Percentiles rank a stretch among this genome's conserved stretches.
phyloP scores from a whole-genome alignment of 75 land plant genomes.

The Isoetes taiwanensis region DNA sequence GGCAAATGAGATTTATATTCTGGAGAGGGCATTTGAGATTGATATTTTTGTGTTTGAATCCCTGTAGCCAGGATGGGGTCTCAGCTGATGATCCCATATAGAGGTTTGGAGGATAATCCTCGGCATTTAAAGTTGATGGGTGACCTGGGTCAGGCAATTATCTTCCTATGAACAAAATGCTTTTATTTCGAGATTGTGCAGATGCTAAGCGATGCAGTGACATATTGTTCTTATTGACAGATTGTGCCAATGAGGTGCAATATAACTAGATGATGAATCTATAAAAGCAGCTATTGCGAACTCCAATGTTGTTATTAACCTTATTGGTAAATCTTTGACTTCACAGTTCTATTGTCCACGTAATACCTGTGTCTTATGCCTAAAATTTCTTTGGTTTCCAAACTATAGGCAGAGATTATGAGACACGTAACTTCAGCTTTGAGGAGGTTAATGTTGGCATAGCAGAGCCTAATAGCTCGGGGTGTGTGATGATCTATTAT shows the following conservation, averaged over 20 bases:
- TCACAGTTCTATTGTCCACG: not conserved
- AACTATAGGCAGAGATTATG: slow-evolving; percentile 76
- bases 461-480: slow-evolving; percentile 61
- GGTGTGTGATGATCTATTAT: slow-evolving; percentile 23
- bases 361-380: not conserved
- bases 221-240: slow-evolving; percentile 23
- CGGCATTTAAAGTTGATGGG: slow-evolving; percentile 98
- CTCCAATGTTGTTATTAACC: slow-evolving; percentile 91
- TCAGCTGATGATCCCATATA: slow-evolving; percentile 88
- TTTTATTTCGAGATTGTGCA: not conserved
- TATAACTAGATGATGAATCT: slow-evolving; percentile 76
- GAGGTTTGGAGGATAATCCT: slow-evolving; percentile 83
- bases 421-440: slow-evolving; percentile 85
- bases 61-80: slow-evolving; percentile 92
- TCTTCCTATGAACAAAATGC: not conserved
- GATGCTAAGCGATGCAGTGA: not conserved
- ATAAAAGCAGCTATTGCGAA: slow-evolving; percentile 90
- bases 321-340: slow-evolving; percentile 44
- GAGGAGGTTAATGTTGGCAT: slow-evolving; percentile 78
- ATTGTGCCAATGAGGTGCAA: slow-evolving; percentile 86
- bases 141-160: slow-evolving; percentile 83
- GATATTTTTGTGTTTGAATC: not conserved
- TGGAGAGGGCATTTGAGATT: not conserved
- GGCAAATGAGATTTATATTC: not conserved
- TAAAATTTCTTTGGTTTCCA: not conserved